Conservation (phyloP, 192 early-diverging fungal genomes). For the Coemansia sp. region DNA sequence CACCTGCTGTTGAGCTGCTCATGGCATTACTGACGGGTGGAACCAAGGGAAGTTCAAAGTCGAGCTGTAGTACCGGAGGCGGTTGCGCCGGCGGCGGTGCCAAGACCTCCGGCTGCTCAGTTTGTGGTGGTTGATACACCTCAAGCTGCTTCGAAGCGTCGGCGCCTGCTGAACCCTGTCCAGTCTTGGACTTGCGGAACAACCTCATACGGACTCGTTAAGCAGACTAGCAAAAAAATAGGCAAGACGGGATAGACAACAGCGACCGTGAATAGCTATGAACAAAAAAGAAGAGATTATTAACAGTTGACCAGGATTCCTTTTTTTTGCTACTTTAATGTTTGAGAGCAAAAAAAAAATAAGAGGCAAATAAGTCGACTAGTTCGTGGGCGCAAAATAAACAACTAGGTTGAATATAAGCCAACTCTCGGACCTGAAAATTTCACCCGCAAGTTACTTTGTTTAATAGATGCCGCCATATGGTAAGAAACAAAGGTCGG, state of each 20-base stretch:
- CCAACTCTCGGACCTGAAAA: background rate
- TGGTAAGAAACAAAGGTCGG: background rate
- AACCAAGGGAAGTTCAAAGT: constrained; percentile 34
- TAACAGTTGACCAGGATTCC: background rate
- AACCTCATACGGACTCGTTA: constrained; percentile 27
- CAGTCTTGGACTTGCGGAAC: constrained; percentile 48
- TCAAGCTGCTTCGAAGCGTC: background rate
- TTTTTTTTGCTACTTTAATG: background rate
- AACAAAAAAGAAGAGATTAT: too few relatives aligned
- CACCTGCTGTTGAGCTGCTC: background rate
- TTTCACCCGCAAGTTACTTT: background rate
- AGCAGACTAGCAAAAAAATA: background rate
- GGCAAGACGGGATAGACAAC: background rate
- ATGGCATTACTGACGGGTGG: constrained; percentile 16
- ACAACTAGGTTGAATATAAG: background rate
- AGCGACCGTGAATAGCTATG: background rate
- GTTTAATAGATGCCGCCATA: background rate
- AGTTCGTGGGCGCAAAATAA: background rate
- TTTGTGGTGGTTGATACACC: background rate
- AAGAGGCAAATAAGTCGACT: background rate
- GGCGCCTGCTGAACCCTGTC: background rate
- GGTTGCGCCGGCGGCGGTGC: constrained; percentile 17
- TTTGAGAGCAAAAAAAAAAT: background rate
- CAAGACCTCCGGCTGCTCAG: background rate
- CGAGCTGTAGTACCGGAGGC: constrained; percentile 41